Conservation (phyloP, 164 flowering plant species). For the Cinnamomum micranthum region DNA sequence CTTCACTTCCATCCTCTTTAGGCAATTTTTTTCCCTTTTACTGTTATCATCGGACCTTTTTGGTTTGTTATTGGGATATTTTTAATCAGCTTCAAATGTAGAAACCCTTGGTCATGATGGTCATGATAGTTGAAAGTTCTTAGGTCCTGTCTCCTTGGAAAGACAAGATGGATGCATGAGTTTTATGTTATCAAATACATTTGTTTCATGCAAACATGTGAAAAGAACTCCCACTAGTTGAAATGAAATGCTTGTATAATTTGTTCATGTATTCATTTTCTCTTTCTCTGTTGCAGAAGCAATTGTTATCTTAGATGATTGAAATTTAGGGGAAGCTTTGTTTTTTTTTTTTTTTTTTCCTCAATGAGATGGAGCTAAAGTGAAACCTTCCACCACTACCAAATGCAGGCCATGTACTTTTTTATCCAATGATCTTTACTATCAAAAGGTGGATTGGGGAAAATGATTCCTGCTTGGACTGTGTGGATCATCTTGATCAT, state of each 20-base stretch:
- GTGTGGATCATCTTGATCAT: no score
- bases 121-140: not conserved
- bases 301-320: not conserved
- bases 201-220: not conserved
- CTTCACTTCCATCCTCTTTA: not conserved
- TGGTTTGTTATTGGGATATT: slow-evolving; percentile 2
- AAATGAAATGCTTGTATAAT: not conserved
- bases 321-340: not conserved
- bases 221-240: not conserved
- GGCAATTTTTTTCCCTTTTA: not conserved
- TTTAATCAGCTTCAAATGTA: slow-evolving; percentile 2
- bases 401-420: not conserved
- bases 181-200: not conserved
- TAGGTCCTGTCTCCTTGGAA: not conserved
- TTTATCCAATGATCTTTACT: not conserved
- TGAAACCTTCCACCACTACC: not conserved
- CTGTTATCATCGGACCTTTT: not conserved
- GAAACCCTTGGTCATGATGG: not conserved
- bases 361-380: not conserved
- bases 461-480: no score
- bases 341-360: no score
- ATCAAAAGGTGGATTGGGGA: not conserved
- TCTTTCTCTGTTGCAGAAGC: not conserved
- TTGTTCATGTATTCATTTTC: not conserved
- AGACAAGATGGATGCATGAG: not conserved